phyloP scores from a whole-genome alignment of 2,329 filamentous ascomycete genomes.

The Aurifilum marmelostoma region DNA sequence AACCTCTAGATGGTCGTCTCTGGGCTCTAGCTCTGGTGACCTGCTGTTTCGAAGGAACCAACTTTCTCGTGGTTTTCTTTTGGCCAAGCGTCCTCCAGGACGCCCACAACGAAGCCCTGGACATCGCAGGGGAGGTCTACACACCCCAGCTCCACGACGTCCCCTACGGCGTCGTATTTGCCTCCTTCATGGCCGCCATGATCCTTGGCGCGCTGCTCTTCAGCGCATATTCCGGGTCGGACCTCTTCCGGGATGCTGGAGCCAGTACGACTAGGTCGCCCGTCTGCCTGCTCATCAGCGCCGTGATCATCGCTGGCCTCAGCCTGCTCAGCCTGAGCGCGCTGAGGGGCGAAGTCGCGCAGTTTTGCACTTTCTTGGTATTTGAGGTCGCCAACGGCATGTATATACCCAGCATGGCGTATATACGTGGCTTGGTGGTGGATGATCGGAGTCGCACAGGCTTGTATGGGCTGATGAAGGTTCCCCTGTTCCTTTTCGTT shows the following conservation, averaged over 20 bases:
- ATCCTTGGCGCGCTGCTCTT: constrained; percentile 31
- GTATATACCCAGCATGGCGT: constrained; percentile 40
- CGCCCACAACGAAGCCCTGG: constrained; percentile 31
- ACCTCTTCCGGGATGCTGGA: neutral
- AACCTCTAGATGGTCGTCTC: constrained; percentile 33
- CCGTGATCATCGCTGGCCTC: constrained; percentile 33
- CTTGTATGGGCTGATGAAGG: constrained; percentile 36
- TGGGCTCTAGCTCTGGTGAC: constrained; percentile 40
- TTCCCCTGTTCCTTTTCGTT: constrained; percentile 32
- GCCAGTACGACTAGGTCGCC: neutral
- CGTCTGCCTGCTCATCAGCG: constrained; percentile 32
- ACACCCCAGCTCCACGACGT: constrained; percentile 17
- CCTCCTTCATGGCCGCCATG: constrained; percentile 49
- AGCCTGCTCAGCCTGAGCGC: constrained; percentile 34
- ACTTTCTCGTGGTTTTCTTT: constrained; percentile 40
- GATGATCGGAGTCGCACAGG: constrained; percentile 36
- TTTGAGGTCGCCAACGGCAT: constrained; percentile 41
- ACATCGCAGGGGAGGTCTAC: constrained; percentile 15
- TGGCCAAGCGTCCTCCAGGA: constrained; percentile 39
- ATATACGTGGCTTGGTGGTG: constrained; percentile 37
- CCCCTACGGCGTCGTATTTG: constrained; percentile 52
- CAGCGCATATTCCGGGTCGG: constrained; percentile 14
- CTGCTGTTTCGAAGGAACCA: constrained; percentile 41
- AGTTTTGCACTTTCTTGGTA: constrained; percentile 36
- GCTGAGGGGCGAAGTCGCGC: constrained; percentile 31